Conservation (phyloP, 768 basidiomycete species). For the Amanita brunnescens region DNA sequence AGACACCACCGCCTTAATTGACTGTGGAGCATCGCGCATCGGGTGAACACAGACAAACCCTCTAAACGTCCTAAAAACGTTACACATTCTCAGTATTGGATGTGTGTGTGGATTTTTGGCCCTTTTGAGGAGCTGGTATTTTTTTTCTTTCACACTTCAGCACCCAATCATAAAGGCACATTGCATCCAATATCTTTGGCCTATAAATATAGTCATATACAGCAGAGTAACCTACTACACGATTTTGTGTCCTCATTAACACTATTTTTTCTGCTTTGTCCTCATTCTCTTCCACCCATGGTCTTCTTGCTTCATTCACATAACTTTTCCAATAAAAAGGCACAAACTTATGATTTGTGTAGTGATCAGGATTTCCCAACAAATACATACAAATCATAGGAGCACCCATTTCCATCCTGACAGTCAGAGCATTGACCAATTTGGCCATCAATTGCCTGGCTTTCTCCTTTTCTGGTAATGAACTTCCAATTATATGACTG, state of each 20-base stretch:
- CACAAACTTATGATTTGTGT: slow-evolving; percentile 19
- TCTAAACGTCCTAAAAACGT: no score
- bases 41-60: no score
- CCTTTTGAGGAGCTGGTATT: no score
- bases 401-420: slow-evolving; percentile 19
- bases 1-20: no score
- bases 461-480: neutral
- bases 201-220: slow-evolving; percentile 17
- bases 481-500: slow-evolving; percentile 9
- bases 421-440: slow-evolving; percentile 19
- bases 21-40: no score
- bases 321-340: slow-evolving; percentile 18
- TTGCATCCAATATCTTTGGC: slow-evolving; percentile 12
- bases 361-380: slow-evolving; percentile 21
- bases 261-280: no score
- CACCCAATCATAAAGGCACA: slow-evolving; percentile 17
- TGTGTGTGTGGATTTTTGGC: no score
- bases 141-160: no score
- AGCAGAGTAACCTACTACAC: slow-evolving; percentile 6
- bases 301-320: slow-evolving; percentile 1
- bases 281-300: slow-evolving; percentile 1
- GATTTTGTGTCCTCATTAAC: no score
- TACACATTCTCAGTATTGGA: no score
- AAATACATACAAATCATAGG: slow-evolving; percentile 21
- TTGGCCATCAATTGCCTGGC: slow-evolving; percentile 13